These are phyloP conservation scores for Phytopythium delawarense DNA, from an alignment of 352 stramenopile species.

Conservation along the genomic window DNA sequence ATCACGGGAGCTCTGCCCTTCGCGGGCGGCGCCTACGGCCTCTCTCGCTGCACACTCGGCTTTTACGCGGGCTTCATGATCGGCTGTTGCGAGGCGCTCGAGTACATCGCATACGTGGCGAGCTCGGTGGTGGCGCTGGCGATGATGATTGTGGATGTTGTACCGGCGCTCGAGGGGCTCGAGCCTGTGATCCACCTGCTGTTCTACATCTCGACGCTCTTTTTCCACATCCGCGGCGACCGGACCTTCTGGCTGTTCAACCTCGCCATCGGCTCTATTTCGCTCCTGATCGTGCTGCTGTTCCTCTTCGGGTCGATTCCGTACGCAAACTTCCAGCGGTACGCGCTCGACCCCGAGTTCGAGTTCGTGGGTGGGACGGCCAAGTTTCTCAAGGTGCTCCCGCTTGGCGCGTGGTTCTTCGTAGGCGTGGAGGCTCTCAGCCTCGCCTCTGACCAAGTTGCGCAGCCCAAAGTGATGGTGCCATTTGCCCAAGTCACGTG, in stretches of 20 bases:
- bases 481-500: constrained; percentile 26
- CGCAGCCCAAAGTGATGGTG: constrained; percentile 20
- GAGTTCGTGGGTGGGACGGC: constrained; percentile 4
- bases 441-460: constrained; percentile 13
- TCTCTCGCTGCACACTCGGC: constrained; percentile 33
- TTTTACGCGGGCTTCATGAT: constrained; percentile 45
- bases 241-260: constrained; percentile 46
- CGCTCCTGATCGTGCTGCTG: constrained; percentile 29
- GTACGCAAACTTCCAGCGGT: constrained; percentile 17
- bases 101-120: constrained; percentile 44
- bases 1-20: constrained; percentile 42
- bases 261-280: constrained; percentile 19
- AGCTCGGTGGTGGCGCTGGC: constrained; percentile 25
- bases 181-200: constrained; percentile 22
- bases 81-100: constrained; percentile 42
- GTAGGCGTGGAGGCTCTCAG: constrained; percentile 24
- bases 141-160: constrained; percentile 26
- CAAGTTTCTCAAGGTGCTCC: constrained; percentile 9
- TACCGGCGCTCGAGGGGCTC: constrained; percentile 8
- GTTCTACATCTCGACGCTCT: constrained; percentile 30
- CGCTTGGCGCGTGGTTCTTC: constrained; percentile 22
- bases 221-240: constrained; percentile 26
- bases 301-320: constrained; percentile 33
- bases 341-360: neutral
- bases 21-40: constrained; percentile 35